Conservation (phyloP, 768 basidiomycete species). For the Dioszegia hungarica region DNA sequence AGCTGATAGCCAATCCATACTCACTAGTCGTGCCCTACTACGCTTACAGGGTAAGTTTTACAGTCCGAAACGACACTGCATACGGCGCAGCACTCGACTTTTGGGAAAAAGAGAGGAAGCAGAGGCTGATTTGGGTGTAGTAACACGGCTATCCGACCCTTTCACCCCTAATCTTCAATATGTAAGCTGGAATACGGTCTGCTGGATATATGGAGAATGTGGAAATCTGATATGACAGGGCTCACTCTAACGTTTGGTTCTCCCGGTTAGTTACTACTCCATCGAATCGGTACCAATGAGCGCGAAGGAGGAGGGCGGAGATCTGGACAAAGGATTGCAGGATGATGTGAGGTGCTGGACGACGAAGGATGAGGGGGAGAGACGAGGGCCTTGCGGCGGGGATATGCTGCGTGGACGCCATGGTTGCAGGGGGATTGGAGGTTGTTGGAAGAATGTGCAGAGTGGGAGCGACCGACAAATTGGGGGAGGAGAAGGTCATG, state of each 20-base stretch:
- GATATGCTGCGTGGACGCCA: no score
- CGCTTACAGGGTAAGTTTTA: neutral
- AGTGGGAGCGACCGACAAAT: no score
- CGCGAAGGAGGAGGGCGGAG: neutral
- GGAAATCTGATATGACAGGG: slow-evolving; percentile 57
- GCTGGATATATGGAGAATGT: neutral
- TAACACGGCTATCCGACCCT: neutral
- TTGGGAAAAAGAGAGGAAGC: neutral
- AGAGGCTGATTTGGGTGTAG: neutral
- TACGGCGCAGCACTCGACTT: no score
- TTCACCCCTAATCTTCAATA: neutral
- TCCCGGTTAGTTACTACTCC: slow-evolving; percentile 34
- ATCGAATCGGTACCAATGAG: neutral
- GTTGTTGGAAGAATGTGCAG: no score
- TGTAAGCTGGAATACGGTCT: neutral
- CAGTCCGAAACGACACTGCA: no score
- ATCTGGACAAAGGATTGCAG: neutral
- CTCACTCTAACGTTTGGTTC: slow-evolving; percentile 93
- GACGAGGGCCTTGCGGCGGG: no score
- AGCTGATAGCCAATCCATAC: no score
- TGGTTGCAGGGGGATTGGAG: no score
- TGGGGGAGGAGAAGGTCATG: no score
- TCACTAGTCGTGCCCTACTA: neutral
- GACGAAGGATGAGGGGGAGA: neutral
- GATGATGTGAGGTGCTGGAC: neutral